Conservation (phyloP, 1,284 basidiomycete genomes). For the Amylostereum chailletii region DNA sequence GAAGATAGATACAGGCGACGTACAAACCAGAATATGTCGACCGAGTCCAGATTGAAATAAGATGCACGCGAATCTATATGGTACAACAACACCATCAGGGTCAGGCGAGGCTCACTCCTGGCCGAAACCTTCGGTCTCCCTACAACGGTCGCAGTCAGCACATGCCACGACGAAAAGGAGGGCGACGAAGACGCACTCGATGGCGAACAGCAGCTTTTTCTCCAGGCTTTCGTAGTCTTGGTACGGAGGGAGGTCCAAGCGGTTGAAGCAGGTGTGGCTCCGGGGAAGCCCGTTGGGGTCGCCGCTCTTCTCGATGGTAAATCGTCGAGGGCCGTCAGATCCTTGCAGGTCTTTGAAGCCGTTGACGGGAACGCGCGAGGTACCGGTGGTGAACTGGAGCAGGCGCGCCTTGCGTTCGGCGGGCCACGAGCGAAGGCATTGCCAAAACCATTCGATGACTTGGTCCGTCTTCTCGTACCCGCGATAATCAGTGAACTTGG, state of each 20-base stretch:
- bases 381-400: conserved; percentile 89
- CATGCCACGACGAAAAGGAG: not conserved
- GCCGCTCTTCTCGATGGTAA: conserved; percentile 87
- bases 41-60: too few species aligned
- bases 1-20: too few species aligned
- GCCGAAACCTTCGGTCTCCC: conserved; percentile 67
- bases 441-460: conserved; percentile 98
- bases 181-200: conserved; percentile 46
- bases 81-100: not conserved
- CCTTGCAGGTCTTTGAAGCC: conserved; percentile 95
- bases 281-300: conserved; percentile 82
- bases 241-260: conserved; percentile 81
- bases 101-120: conserved; percentile 39
- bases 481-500: conserved; percentile 70
- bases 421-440: conserved; percentile 88
- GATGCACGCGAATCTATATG: too few species aligned
- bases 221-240: conserved; percentile 78
- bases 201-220: conserved; percentile 77
- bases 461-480: conserved; percentile 72
- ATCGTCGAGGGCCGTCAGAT: conserved; percentile 83
- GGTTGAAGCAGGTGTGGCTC: conserved; percentile 82
- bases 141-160: conserved; percentile 17
- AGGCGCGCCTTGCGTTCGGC: conserved; percentile 87
- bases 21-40: too few species aligned
- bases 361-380: conserved; percentile 86